phyloP scores from a whole-genome alignment of 441 rosid genomes.

The Brassica hybrid region DNA sequence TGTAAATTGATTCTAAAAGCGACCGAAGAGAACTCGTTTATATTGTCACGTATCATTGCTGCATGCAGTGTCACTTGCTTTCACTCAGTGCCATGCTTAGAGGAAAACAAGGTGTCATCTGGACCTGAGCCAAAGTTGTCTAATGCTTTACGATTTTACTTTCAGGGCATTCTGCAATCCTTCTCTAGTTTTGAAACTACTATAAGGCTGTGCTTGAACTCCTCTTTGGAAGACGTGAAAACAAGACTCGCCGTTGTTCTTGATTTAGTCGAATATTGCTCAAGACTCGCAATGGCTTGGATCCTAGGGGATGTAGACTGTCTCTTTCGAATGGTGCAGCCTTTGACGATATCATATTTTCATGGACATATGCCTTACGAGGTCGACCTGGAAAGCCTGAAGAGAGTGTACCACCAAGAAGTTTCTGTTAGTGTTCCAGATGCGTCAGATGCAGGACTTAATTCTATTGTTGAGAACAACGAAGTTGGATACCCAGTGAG shows the following conservation, averaged over 20 bases:
- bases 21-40: constrained; percentile 56
- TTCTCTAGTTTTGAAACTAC: constrained; percentile 61
- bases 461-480: constrained; percentile 40
- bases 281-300: constrained; percentile 78
- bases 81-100: constrained; percentile 42
- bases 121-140: constrained; percentile 50
- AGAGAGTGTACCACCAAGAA: constrained; percentile 50
- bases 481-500: constrained; percentile 46
- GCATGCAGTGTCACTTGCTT: constrained; percentile 60
- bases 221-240: constrained; percentile 47
- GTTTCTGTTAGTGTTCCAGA: constrained; percentile 42
- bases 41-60: constrained; percentile 65
- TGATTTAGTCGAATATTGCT: constrained; percentile 76
- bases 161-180: constrained; percentile 49
- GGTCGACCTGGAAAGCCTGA: constrained; percentile 67
- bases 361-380: constrained; percentile 70
- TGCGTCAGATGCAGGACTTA: constrained; percentile 42
- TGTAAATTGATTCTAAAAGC: constrained; percentile 50
- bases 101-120: constrained; percentile 45
- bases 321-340: constrained; percentile 74
- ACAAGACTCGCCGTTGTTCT: constrained; percentile 49
- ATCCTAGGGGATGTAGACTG: constrained; percentile 59
- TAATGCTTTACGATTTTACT: constrained; percentile 47
- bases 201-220: constrained; percentile 49
- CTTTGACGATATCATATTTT: constrained; percentile 57